Evolutionary conservation across 345 rosid genomes (phyloP).

Genomic region (Citrus sinensis): DVS_A1.0 CM039161.1:22507501-22508000

Average conservation of each 20-base stretch:
- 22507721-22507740: conserved; percentile 67
- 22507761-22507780: conserved; percentile 70
- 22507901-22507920: neutral
- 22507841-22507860: neutral
- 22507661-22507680: conserved; percentile 2
- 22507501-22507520: too few relatives aligned
- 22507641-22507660: neutral
- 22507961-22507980: neutral
- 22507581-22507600: neutral
- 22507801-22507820: conserved; percentile 49
- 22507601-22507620: neutral
- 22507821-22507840: conserved; percentile 25
- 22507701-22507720: conserved; percentile 54
- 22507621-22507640: neutral
- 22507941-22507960: too few relatives aligned
- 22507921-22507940: neutral
- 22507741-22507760: conserved; percentile 55
- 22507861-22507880: neutral
- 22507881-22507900: neutral
- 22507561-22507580: too few relatives aligned
- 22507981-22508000: neutral
- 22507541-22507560: too few relatives aligned
- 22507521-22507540: neutral
- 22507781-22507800: conserved; percentile 30
- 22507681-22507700: conserved; percentile 29